phyloP scores from a whole-genome alignment of 805 yeast species.

The Phaffomyces opuntiae region DNA sequence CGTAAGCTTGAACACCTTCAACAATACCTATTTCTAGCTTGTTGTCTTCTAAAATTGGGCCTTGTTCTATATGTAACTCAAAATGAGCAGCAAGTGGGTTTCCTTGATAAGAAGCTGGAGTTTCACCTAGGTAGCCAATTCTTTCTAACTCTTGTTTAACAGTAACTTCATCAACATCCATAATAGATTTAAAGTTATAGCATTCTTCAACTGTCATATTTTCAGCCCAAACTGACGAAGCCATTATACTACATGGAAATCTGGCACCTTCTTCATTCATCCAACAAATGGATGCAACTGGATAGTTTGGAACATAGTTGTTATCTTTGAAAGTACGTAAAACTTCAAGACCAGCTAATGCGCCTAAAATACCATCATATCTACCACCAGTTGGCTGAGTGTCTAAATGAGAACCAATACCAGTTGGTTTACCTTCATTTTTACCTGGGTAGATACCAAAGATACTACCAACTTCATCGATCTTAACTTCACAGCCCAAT shows the following conservation, averaged over 20 bases:
- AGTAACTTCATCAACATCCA: conserved; percentile 42
- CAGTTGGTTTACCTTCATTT: conserved; percentile 44
- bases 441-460: conserved; percentile 61
- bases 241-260: conserved; percentile 62
- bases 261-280: conserved; percentile 77
- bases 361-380: conserved; percentile 70
- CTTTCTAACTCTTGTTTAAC: conserved; percentile 49
- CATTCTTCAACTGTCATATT: conserved; percentile 38
- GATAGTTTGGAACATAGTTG: conserved; percentile 52
- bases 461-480: conserved; percentile 64
- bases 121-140: conserved; percentile 55
- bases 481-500: conserved; percentile 50
- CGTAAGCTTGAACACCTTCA: conserved; percentile 57
- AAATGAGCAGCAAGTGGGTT: conserved; percentile 63
- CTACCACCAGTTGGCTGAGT: conserved; percentile 78
- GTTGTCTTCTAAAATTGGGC: conserved; percentile 57
- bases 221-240: conserved; percentile 64
- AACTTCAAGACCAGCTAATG: conserved; percentile 59
- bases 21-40: conserved; percentile 57
- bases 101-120: conserved; percentile 38
- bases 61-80: conserved; percentile 73
- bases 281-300: conserved; percentile 63
- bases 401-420: conserved; percentile 68
- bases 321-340: conserved; percentile 58
- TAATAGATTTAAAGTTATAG: conserved; percentile 45